Base-by-base conservation (phyloP, 305 asterid species). In the Fraxinus platypoda region DNA sequence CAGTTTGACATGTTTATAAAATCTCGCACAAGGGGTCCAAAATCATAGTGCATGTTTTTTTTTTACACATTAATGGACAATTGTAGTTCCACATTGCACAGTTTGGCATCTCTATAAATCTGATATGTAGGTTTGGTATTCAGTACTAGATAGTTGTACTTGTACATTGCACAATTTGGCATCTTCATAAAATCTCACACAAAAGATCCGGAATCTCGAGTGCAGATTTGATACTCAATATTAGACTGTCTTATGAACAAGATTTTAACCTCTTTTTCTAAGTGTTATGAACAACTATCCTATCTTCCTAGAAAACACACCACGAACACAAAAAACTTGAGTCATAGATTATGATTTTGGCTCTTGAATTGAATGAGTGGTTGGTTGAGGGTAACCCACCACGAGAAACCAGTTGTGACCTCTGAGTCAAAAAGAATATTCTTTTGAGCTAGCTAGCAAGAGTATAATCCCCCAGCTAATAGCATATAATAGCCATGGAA, bases 141-240 rank as follows among this genome's bases (percentile, higher is more conserved):
- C 8, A 52, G 23, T 17, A 17, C 8, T 52, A 52, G 2, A 49
- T 49, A 49, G 4, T 49, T 49, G 4, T 52, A 4, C 25, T 17
- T 52, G 43, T 79, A 79, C 34, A 66, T 74, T 38, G 52, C 73
- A 4, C 2, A 15, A 52, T 37, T 68, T 82, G 81, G 21, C 75
- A 62, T 75, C 37, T 72, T 8, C 5, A 4, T 52, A 52, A 6
- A 52, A 64, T 46, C 59, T 82, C 28, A 2, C 17, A 19, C 34
- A 4, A 4, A 17, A 5, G 21, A 52, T 52, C 23, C 25, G 19
- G 1, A 52, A 52, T n/a, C 1, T 15, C 3, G 1, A 4, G 9
- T 52, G 25, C 2, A 52, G 3, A 2, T 52, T n/a, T n/a, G 25
- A n/a, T 52, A n/a, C 1, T 17, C 8, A 52, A 52, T 52, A 4